Evolutionary conservation across 2,329 filamentous ascomycete species (phyloP).

Genomic region (Ustulina deusta): DNA sequence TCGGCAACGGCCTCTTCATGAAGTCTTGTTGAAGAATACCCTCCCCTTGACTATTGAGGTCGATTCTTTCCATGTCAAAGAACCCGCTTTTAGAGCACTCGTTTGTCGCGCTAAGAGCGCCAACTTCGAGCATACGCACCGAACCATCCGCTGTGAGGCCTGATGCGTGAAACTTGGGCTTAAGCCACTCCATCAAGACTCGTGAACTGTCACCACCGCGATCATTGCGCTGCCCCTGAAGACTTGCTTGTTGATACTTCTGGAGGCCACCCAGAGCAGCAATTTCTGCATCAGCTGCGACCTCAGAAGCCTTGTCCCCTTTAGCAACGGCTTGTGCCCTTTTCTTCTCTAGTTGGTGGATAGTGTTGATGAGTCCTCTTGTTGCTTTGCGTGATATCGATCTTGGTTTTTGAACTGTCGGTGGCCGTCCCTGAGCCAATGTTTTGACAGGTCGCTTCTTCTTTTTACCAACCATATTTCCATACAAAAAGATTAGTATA

Average conservation of each 20-base stretch:
- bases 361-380: conserved; percentile 72
- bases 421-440: conserved; percentile 67
- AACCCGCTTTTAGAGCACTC: conserved; percentile 79
- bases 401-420: conserved; percentile 62
- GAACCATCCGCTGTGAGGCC: conserved; percentile 39
- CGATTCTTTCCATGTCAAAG: conserved; percentile 85
- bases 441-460: conserved; percentile 61
- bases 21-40: conserved; percentile 92
- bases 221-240: conserved; percentile 74
- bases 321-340: conserved; percentile 66
- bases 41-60: conserved; percentile 86
- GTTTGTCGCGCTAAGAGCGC: conserved; percentile 85
- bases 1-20: conserved; percentile 85
- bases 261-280: conserved; percentile 70
- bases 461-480: conserved; percentile 61
- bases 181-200: conserved; percentile 73
- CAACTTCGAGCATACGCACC: conserved; percentile 85
- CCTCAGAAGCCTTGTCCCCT: conserved; percentile 64
- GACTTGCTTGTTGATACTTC: conserved; percentile 74
- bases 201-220: conserved; percentile 76
- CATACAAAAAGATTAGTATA: not conserved
- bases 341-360: conserved; percentile 74
- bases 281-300: conserved; percentile 64
- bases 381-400: conserved; percentile 75
- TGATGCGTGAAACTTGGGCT: conserved; percentile 50